Conservation (phyloP, 768 basidiomycete species). For the Vararia minispora region DNA sequence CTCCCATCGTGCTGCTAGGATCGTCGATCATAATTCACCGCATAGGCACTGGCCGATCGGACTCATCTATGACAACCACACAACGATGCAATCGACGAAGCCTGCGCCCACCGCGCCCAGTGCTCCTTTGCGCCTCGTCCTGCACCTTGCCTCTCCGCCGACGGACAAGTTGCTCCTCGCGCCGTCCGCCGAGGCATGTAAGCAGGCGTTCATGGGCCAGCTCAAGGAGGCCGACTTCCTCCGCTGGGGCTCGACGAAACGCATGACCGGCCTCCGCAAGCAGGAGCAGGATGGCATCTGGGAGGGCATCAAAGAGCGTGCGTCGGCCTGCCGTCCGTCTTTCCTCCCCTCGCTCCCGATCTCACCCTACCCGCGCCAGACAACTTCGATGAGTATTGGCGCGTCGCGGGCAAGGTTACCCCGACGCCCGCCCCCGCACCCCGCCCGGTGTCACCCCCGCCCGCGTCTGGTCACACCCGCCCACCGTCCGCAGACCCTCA, state of each 20-base stretch:
- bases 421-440: slow-evolving; percentile 65
- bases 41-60: slow-evolving; percentile 97
- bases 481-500: slow-evolving; percentile 53
- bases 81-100: slow-evolving; percentile 49
- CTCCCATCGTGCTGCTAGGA: background rate
- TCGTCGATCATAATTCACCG: background rate
- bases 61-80: slow-evolving; percentile 81
- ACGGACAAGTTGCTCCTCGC: slow-evolving; percentile 75
- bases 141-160: slow-evolving; percentile 84
- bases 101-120: slow-evolving; percentile 26
- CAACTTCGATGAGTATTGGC: slow-evolving; percentile 93
- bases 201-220: slow-evolving; percentile 91
- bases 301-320: slow-evolving; percentile 94
- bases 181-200: slow-evolving; percentile 76
- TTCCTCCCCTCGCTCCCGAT: background rate
- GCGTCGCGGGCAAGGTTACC: slow-evolving; percentile 86
- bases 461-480: slow-evolving; percentile 51
- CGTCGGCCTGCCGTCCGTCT: slow-evolving; percentile 21
- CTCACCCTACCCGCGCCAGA: slow-evolving; percentile 35
- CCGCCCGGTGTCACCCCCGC: slow-evolving; percentile 35
- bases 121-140: slow-evolving; percentile 65
- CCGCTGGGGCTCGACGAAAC: slow-evolving; percentile 91
- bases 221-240: slow-evolving; percentile 96
- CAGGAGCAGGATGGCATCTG: slow-evolving; percentile 93
- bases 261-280: slow-evolving; percentile 84